Base-by-base conservation (phyloP, 148 eudicot species). In the Pouteria glomerata region DNA sequence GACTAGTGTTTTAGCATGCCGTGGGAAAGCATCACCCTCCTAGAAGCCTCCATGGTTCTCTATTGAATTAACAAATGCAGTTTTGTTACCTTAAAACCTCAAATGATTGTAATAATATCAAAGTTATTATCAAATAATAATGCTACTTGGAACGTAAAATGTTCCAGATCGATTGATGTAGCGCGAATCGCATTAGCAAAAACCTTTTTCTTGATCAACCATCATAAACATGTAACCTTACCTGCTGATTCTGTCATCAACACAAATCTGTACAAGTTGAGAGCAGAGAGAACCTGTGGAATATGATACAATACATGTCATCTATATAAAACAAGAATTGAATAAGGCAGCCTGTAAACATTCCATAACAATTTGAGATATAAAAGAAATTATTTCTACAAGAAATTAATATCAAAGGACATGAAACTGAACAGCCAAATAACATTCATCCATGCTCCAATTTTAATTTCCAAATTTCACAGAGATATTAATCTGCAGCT, bases 211-310 rank as follows among this genome's bases (percentile, higher is more conserved):
- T 35, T 35, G 42, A 34, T 48, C 2, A 37, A 23, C 69, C 6
- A 23, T 33, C 26, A 63, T 6, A 44, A 0, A n/a, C n/a, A n/a
- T n/a, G n/a, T n/a, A n/a, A n/a, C n/a, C 8, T 82, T 72, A 90
- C 98, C 97, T 78, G 79, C 81, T 61, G 97, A 88, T 79, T 95
- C 99, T 24, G 85, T 76, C 53, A 95, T 82, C 70, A 89, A 66
- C 45, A 90, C 73, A 67, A 80, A 95, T 85, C 97, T 88, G 85
- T 84, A 95, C 74, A 95, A 82, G 88, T 95, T 95, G 51, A 95
- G 94, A 48, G 96, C 93, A 18, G 99, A 85, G 51, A 88, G 83
- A 66, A 88, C 92, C 99, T 95, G 90, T 83, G 82, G 44, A 77
- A 74, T 59, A 61, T 12, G 19, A 71, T 55, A 51, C 19, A 39